Percentiles rank a stretch among this genome's conserved stretches.
These are phyloP conservation scores for Cordyceps cicadae DNA, from an alignment of 2,329 filamentous ascomycete species.

Conservation along the genomic window DNA sequence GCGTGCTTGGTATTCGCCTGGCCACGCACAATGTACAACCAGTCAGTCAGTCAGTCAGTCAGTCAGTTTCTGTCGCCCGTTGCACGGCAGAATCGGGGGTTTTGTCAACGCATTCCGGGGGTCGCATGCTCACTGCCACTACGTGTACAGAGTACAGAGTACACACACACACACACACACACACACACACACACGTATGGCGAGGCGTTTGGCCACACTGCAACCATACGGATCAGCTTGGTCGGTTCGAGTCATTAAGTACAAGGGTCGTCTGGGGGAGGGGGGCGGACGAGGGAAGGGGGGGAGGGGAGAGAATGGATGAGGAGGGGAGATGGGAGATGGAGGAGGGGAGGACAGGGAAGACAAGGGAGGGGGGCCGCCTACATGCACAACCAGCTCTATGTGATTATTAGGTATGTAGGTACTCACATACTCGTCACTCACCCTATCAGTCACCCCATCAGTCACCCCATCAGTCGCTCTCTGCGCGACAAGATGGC, in stretches of 20 bases:
- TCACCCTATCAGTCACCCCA: background rate
- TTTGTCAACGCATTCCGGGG: background rate
- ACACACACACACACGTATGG: background rate
- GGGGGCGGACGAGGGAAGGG: no score
- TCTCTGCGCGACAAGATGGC: background rate
- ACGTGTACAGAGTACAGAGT: background rate
- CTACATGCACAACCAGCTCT: no score
- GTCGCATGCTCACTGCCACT: background rate
- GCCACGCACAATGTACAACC: slow-evolving; percentile 2
- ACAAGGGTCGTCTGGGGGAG: background rate
- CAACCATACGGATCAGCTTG: slow-evolving; percentile 2
- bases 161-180: background rate
- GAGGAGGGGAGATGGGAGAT: no score
- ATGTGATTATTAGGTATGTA: no score
- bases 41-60: background rate
- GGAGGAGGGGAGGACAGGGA: no score
- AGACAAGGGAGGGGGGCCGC: no score
- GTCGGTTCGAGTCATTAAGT: slow-evolving; percentile 7
- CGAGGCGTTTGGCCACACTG: background rate
- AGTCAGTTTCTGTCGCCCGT: background rate
- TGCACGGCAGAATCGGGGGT: slow-evolving; percentile 4
- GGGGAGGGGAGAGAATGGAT: background rate
- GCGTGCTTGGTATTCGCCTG: background rate
- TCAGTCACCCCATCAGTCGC: background rate
- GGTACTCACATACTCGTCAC: no score